These are phyloP conservation scores for Podila minutissima DNA, from an alignment of 192 early-diverging fungal genomes.

Conservation along the genomic window DNA sequence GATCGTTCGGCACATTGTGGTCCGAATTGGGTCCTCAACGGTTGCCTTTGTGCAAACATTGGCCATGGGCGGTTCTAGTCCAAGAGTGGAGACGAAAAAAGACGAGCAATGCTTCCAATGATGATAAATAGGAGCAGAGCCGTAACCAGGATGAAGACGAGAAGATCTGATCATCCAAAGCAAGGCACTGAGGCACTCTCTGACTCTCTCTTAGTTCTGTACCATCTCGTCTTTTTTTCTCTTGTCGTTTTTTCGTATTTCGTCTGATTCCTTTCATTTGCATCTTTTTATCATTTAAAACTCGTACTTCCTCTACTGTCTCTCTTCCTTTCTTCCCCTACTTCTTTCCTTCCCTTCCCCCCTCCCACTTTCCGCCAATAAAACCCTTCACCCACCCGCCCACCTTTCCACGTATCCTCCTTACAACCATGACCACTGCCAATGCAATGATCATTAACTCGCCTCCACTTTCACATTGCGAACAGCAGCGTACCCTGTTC, in stretches of 20 bases:
- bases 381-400: not conserved
- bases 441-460: not conserved
- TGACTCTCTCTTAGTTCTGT: too few species aligned
- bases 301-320: not conserved
- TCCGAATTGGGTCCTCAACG: not conserved
- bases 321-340: not conserved
- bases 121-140: too few species aligned
- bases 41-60: not conserved
- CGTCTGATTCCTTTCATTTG: not conserved
- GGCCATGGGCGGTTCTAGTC: too few species aligned
- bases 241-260: too few species aligned
- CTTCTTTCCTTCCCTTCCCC: not conserved
- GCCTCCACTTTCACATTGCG: not conserved
- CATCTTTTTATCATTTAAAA: slow-evolving; percentile 1
- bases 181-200: too few species aligned
- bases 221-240: too few species aligned
- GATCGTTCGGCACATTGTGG: not conserved
- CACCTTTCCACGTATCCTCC: not conserved
- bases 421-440: not conserved
- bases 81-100: too few species aligned
- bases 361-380: not conserved
- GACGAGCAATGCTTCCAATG: too few species aligned
- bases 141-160: too few species aligned
- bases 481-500: slow-evolving; percentile 6
- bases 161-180: too few species aligned